phyloP scores from a whole-genome alignment of 345 rosid species.

The Sisymbrium irio region DNA sequence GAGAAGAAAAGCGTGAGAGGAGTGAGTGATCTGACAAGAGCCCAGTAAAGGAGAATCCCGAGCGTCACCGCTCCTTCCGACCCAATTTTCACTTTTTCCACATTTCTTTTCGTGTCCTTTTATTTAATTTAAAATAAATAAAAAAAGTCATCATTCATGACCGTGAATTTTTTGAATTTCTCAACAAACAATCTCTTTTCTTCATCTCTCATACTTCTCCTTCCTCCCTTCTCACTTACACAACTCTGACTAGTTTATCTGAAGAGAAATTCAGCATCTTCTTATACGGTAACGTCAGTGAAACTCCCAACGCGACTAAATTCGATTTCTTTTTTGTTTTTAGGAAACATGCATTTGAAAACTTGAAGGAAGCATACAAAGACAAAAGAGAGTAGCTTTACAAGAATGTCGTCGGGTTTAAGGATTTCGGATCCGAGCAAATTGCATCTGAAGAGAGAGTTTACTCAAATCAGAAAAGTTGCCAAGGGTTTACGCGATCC shows the following conservation, averaged over 20 bases:
- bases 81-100: constrained; percentile 31
- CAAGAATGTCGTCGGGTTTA: constrained; percentile 51
- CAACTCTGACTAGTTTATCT: too few species aligned
- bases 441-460: constrained; percentile 78
- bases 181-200: not conserved
- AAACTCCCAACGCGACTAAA: too few species aligned
- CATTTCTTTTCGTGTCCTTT: constrained; percentile 31
- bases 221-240: too few species aligned
- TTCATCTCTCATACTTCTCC: too few species aligned
- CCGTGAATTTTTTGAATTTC: constrained; percentile 27
- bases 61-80: constrained; percentile 35
- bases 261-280: too few species aligned
- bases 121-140: not conserved
- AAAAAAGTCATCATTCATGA: not conserved
- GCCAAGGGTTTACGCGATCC: constrained; percentile 81
- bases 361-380: not conserved
- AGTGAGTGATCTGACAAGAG: constrained; percentile 20
- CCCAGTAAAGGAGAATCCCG: constrained; percentile 31
- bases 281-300: too few species aligned
- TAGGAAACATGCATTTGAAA: not conserved
- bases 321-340: not conserved
- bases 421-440: constrained; percentile 67
- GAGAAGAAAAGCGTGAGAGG: constrained; percentile 8
- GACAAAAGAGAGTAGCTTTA: not conserved
- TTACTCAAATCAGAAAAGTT: constrained; percentile 83